Base-by-base conservation (phyloP, 2,329 filamentous ascomycete species). In the Phaeoacremonium minimum region DNA sequence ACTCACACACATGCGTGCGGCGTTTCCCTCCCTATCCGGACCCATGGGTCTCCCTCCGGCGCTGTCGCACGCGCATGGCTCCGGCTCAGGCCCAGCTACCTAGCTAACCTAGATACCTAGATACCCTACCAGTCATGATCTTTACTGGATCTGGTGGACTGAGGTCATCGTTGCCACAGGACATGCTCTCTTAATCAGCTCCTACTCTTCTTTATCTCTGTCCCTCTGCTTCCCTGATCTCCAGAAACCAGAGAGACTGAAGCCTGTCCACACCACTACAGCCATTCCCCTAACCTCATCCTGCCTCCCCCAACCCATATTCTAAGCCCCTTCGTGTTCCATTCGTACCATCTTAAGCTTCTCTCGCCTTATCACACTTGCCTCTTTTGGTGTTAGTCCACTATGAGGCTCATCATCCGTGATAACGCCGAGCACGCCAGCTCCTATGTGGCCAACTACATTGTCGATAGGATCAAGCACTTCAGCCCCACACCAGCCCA, bases 351-450 rank as follows among this genome's bases (percentile, higher is more conserved):
- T n/a, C 9, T n/a, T n/a, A 9, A 9, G 22, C n/a, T n/a, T 26
- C 22, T 26, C n/a, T n/a, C n/a, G n/a, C 22, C 22, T 9, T 26
- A 9, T n/a, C 22, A 26, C 22, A 26, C 22, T n/a, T 26, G 9
- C 22, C 22, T 26, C 22, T n/a, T 26, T 26, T n/a, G 22, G 22
- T 26, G 9, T 26, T 26, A 26, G 16, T 31, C 50, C 54, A n/a
- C 41, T 41, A 87, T 84, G 84, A 77, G 83, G 63, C 77, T 87
- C 50, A 85, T 87, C 57, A 80, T 87, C 51, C 71, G 81, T 53
- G 77, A 86, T 51, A 70, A 83, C 48, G 70, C 77, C 42, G 61
- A 68, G 37, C 61, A 69, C 36, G 82, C 80, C 32, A 82, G 82
- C 37, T 67, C 73, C 49, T 86, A 84, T 56, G 77, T 87, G 43